Evolutionary conservation across 1,284 basidiomycete species (phyloP).

Genomic region (Cystobasidium pallidum): DNA sequence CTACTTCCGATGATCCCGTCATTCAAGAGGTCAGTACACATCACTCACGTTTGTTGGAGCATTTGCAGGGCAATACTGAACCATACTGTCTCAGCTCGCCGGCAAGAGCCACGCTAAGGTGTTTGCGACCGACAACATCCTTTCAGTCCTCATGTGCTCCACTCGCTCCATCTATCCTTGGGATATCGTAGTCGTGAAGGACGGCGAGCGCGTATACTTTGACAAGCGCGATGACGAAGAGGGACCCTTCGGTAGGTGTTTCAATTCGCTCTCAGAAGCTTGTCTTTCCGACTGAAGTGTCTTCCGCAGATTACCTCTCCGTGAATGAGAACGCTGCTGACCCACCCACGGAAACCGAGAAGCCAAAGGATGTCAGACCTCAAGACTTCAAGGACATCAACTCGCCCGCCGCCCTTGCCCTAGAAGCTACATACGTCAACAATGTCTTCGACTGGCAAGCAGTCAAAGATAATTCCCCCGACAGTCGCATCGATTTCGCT

Average conservation of each 20-base stretch:
- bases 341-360: slow-evolving; percentile 82
- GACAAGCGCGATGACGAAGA: slow-evolving; percentile 89
- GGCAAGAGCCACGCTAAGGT: slow-evolving; percentile 77
- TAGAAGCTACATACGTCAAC: slow-evolving; percentile 99
- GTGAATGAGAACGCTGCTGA: slow-evolving; percentile 99
- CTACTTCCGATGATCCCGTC: slow-evolving; percentile 95
- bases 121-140: slow-evolving; percentile 93
- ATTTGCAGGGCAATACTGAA: not conserved
- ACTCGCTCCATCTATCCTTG: slow-evolving; percentile 95
- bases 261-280: not conserved
- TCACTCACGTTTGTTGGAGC: not conserved
- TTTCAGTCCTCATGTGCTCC: slow-evolving; percentile 94
- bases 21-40: slow-evolving; percentile 73
- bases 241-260: slow-evolving; percentile 73
- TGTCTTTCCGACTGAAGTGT: not conserved
- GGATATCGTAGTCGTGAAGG: slow-evolving; percentile 94
- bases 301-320: slow-evolving; percentile 75
- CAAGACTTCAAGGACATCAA: slow-evolving; percentile 74
- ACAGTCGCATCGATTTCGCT: slow-evolving; percentile 66
- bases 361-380: slow-evolving; percentile 64
- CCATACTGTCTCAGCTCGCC: slow-evolving; percentile 64
- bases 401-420: slow-evolving; percentile 86
- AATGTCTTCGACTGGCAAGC: slow-evolving; percentile 98
- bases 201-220: slow-evolving; percentile 91
- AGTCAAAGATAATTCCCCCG: slow-evolving; percentile 70